These are phyloP conservation scores for Quercus suber DNA, from an alignment of 306 rosid genomes.

Conservation along the genomic window DNA sequence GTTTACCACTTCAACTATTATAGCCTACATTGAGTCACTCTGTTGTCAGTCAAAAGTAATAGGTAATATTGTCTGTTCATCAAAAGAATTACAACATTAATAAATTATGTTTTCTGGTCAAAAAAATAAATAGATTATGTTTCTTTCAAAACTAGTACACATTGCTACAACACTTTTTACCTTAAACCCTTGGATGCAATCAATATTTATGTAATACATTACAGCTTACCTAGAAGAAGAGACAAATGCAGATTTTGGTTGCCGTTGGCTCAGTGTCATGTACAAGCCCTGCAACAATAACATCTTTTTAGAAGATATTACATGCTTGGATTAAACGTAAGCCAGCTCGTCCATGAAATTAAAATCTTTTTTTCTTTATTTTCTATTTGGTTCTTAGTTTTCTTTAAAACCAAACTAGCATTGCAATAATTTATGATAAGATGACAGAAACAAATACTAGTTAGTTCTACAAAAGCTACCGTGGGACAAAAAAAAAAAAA, in stretches of 20 bases:
- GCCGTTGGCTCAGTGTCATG: slow-evolving; percentile 78
- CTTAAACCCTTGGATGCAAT: not conserved
- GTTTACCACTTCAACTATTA: too few relatives aligned
- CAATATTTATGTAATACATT: slow-evolving; percentile 3
- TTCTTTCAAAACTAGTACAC: not conserved
- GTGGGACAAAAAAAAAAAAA: not conserved
- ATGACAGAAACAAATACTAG: too few relatives aligned
- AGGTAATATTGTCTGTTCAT: not conserved
- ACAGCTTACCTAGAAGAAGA: slow-evolving; percentile 24
- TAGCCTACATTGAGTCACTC: too few relatives aligned
- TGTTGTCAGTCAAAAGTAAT: not conserved
- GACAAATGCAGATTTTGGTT: slow-evolving; percentile 31
- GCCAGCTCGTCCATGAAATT: not conserved
- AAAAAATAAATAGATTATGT: not conserved
- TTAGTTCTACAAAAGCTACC: not conserved
- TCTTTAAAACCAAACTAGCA: not conserved
- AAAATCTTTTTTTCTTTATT: not conserved
- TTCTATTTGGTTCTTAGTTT: not conserved
- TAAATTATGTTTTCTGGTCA: not conserved
- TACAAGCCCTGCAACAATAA: slow-evolving; percentile 81
- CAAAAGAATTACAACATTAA: not conserved
- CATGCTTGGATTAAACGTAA: not conserved
- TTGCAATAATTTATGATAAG: not conserved
- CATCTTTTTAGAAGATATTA: slow-evolving; percentile 16
- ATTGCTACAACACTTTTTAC: not conserved